Conservation (phyloP, 2,329 filamentous ascomycete species). For the Sclerotinia nivalis region DNA sequence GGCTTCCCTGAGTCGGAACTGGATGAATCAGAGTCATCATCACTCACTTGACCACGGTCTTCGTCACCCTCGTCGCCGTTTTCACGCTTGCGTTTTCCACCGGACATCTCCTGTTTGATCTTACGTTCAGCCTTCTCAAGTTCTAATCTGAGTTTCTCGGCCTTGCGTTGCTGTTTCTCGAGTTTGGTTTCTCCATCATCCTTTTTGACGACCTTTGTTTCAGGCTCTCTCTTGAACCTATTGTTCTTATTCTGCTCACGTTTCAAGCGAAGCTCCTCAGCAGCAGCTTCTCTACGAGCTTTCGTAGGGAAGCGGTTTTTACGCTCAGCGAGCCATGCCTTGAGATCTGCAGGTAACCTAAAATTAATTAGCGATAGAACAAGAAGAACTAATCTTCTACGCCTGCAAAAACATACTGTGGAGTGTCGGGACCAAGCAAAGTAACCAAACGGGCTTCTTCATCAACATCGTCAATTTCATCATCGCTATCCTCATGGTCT, state of each 20-base stretch:
- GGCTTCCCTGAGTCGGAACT: constrained; percentile 57
- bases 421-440: constrained; percentile 42
- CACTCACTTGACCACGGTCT: constrained; percentile 46
- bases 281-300: constrained; percentile 65
- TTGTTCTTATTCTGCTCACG: constrained; percentile 37
- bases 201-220: constrained; percentile 43
- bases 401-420: constrained; percentile 41
- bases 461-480: constrained; percentile 65
- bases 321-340: constrained; percentile 78
- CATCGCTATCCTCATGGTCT: constrained; percentile 60
- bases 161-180: constrained; percentile 55
- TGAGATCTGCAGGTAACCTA: constrained; percentile 62
- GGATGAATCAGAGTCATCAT: constrained; percentile 37
- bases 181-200: constrained; percentile 54
- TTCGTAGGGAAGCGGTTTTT: constrained; percentile 79
- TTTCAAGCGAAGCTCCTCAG: constrained; percentile 48
- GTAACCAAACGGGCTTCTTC: constrained; percentile 52
- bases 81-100: constrained; percentile 67
- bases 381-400: constrained; percentile 39
- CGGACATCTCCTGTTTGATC: constrained; percentile 47
- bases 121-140: constrained; percentile 66
- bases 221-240: constrained; percentile 43
- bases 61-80: constrained; percentile 68
- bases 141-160: constrained; percentile 62
- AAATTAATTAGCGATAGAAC: constrained; percentile 34